Conservation (phyloP, 1,284 basidiomycete species). For the Porodaedalea pini region DNA sequence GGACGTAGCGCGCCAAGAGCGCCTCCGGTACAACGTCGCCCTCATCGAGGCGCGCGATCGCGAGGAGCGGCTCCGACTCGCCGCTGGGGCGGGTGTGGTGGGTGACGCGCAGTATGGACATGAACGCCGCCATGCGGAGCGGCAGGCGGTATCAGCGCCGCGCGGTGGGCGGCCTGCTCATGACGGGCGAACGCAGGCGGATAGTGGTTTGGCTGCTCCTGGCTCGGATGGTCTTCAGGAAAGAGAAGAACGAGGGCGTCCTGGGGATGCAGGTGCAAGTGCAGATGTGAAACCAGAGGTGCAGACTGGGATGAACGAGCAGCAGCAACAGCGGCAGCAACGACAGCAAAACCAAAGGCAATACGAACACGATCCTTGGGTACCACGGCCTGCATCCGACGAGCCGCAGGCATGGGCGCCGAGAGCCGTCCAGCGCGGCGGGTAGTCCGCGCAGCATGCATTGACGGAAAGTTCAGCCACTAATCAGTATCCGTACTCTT, state of each 20-base stretch:
- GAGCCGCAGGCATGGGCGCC: constrained; percentile 18
- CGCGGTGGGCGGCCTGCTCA: not conserved
- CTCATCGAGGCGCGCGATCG: constrained; percentile 27
- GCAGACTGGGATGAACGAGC: not conserved
- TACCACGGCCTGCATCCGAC: constrained; percentile 10
- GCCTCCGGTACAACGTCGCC: constrained; percentile 25
- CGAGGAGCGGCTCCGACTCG: constrained; percentile 24
- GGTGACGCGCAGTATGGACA: not conserved
- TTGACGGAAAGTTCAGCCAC: too few species aligned
- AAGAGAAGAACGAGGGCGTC: too few species aligned
- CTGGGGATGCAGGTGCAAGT: not conserved
- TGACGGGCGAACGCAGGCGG: too few species aligned
- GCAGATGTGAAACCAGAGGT: not conserved
- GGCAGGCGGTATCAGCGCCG: not conserved
- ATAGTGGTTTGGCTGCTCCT: too few species aligned
- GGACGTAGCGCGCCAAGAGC: constrained; percentile 25
- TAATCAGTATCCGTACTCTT: too few species aligned
- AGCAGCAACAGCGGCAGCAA: not conserved
- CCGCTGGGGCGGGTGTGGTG: not conserved
- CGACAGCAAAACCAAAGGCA: not conserved
- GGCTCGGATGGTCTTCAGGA: too few species aligned
- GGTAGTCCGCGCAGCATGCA: not conserved
- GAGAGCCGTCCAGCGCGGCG: constrained; percentile 9
- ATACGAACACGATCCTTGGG: constrained; percentile 13
- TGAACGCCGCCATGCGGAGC: not conserved